Base-by-base conservation (phyloP, 345 rosid genomes). In the Carallia brachiata region DNA sequence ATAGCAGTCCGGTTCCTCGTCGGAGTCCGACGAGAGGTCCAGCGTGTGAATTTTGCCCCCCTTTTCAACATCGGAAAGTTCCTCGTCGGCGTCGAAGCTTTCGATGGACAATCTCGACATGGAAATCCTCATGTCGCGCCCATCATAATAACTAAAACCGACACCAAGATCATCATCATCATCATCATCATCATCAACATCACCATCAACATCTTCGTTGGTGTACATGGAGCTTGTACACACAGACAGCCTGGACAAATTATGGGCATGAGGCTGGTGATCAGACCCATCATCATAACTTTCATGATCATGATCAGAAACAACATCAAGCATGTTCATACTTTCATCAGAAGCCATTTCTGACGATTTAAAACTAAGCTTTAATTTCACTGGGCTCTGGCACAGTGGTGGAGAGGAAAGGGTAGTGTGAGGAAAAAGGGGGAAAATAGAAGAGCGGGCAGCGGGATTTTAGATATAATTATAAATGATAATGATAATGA, bases 81-180 rank as follows among this genome's bases (percentile, higher is more conserved):
- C 97, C 72, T 75, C 96, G 67, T 94, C 96, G 2, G 96, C 99
- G 32, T 92, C 93, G 57, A 90, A 91, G 71, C 80, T 81, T 71
- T 91, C 96, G 0, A 90, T 56, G 0, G 96, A 84, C 75, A 90
- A 53, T 44, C 81, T 81, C 23, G 94, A 77, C 81, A 81, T 60
- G 65, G 36, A 80, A 72, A 82, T 77, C 70, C 66, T 60, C 79
- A 68, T 68, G 9, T 66, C 79, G 2, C 73, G 79, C 2, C 66
- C 70, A 40, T 58, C 73, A 39, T 66, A 66, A 10, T 56, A 60
- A 54, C 50, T 15, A 54, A 54, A 13, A n/a, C 28, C 58, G 7
- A 60, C 78, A 30, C 65, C 63, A 23, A 50, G 72, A 12, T 58
- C 72, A 30, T 69, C 67, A 37, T 77, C 86, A 31, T 63, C 77